Evolutionary conservation across 1,139 yeast genomes (phyloP).

Genomic region (Debaryomycetaceae sp.): DNA sequence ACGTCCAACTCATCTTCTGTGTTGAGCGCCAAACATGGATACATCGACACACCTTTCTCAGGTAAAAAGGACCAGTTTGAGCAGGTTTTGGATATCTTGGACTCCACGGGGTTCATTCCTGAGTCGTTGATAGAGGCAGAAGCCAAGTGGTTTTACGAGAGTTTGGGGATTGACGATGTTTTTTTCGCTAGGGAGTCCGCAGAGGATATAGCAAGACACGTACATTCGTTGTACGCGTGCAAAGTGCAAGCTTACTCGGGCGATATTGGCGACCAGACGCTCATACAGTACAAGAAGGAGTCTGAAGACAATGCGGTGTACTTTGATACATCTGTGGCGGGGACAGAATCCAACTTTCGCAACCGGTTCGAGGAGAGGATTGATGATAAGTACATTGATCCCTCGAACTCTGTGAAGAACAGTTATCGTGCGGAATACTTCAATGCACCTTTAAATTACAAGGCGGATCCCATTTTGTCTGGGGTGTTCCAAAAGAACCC

Average conservation of each 20-base stretch:
- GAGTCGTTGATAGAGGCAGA: slow-evolving; percentile 82
- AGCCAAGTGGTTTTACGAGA: slow-evolving; percentile 85
- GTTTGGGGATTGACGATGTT: slow-evolving; percentile 86
- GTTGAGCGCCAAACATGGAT: slow-evolving; percentile 50
- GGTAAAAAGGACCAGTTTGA: slow-evolving; percentile 83
- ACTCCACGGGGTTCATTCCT: slow-evolving; percentile 85
- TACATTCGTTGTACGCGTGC: slow-evolving; percentile 86
- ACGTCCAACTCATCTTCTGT: slow-evolving; percentile 34
- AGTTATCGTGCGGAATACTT: slow-evolving; percentile 81
- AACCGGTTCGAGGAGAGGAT: slow-evolving; percentile 61
- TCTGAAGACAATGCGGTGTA: slow-evolving; percentile 87
- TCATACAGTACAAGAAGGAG: slow-evolving; percentile 73
- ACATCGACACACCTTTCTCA: slow-evolving; percentile 69
- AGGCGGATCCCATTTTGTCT: slow-evolving; percentile 43
- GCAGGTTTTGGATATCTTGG: slow-evolving; percentile 77
- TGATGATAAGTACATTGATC: slow-evolving; percentile 76
- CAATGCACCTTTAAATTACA: slow-evolving; percentile 60
- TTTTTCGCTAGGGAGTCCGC: slow-evolving; percentile 87
- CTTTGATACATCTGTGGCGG: slow-evolving; percentile 64
- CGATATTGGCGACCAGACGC: slow-evolving; percentile 36
- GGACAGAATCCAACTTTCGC: slow-evolving; percentile 29
- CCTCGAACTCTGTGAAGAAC: slow-evolving; percentile 38
- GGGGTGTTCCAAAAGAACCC: slow-evolving; percentile 38
- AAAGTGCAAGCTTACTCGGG: slow-evolving; percentile 79
- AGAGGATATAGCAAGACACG: slow-evolving; percentile 75